phyloP scores from a whole-genome alignment of 23 red algal species.

The Gracilaria domingensis region DNA sequence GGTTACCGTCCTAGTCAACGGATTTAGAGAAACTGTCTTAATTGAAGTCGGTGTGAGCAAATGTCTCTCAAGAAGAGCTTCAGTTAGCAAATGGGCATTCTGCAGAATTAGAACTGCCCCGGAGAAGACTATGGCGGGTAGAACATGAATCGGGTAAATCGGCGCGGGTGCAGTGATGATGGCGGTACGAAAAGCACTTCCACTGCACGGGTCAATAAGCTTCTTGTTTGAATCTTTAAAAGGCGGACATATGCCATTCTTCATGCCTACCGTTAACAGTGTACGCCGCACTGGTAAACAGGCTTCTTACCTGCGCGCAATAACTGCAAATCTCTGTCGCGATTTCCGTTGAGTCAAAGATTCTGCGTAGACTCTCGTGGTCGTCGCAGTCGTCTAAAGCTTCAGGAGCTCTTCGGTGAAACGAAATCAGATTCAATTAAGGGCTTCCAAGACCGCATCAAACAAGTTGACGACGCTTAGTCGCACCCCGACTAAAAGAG shows the following conservation, averaged over 20 bases:
- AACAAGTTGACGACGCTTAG: too few species aligned
- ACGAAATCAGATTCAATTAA: too few species aligned
- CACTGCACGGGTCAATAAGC: background rate
- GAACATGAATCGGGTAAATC: constrained; percentile 9
- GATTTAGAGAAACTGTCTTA: constrained; percentile 10
- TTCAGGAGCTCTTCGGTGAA: too few species aligned
- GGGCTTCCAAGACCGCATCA: too few species aligned
- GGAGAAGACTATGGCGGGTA: constrained; percentile 37
- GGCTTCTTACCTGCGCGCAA: background rate
- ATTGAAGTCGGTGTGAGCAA: constrained; percentile 20
- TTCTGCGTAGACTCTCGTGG: background rate
- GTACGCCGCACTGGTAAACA: background rate
- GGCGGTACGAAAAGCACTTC: background rate
- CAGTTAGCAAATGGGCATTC: constrained; percentile 10
- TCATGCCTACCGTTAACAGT: background rate
- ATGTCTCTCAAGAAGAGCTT: constrained; percentile 31
- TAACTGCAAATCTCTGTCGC: background rate
- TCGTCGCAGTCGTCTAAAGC: too few species aligned
- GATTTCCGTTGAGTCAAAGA: background rate
- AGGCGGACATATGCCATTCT: background rate
- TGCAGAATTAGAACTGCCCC: constrained; percentile 13
- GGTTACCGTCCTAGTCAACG: background rate
- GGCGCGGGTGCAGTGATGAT: constrained; percentile 27
- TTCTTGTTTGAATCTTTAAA: background rate
- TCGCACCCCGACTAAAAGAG: too few species aligned